These are phyloP conservation scores for Paulownia fortunei DNA, from an alignment of 257 asterid genomes.

Conservation along the genomic window DNA sequence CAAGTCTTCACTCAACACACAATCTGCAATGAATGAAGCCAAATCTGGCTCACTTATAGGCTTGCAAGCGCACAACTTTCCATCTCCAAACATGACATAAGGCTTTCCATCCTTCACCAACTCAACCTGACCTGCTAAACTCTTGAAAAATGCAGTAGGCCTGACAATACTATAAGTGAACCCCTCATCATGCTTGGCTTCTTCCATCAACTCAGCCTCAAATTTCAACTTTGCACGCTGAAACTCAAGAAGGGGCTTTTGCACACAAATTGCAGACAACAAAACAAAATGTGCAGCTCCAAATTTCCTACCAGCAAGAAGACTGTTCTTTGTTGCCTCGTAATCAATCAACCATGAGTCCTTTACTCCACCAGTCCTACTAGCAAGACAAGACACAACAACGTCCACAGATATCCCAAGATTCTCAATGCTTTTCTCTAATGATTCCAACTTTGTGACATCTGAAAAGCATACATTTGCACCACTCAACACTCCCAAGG, in stretches of 20 bases:
- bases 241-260: conserved; percentile 98
- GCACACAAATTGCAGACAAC: conserved; percentile 94
- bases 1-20: conserved; percentile 65
- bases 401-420: conserved; percentile 73
- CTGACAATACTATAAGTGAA: conserved; percentile 87
- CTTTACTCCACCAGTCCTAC: conserved; percentile 88
- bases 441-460: conserved; percentile 66
- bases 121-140: conserved; percentile 95
- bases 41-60: conserved; percentile 92
- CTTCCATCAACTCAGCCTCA: conserved; percentile 70
- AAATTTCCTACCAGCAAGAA: conserved; percentile 71
- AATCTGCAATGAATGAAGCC: conserved; percentile 78
- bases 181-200: conserved; percentile 50
- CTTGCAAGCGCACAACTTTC: conserved; percentile 90
- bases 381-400: conserved; percentile 95
- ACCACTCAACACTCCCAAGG: conserved; percentile 60
- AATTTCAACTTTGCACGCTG: conserved; percentile 91
- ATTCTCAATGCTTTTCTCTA: conserved; percentile 56
- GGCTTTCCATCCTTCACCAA: conserved; percentile 95
- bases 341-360: conserved; percentile 96
- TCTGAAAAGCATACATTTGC: conserved; percentile 80
- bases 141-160: conserved; percentile 98
- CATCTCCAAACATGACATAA: conserved; percentile 97
- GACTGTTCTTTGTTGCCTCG: conserved; percentile 89
- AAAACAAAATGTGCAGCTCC: conserved; percentile 92